Conservation (phyloP, 345 rosid genomes). For the Hirschfeldia incana region DNA sequence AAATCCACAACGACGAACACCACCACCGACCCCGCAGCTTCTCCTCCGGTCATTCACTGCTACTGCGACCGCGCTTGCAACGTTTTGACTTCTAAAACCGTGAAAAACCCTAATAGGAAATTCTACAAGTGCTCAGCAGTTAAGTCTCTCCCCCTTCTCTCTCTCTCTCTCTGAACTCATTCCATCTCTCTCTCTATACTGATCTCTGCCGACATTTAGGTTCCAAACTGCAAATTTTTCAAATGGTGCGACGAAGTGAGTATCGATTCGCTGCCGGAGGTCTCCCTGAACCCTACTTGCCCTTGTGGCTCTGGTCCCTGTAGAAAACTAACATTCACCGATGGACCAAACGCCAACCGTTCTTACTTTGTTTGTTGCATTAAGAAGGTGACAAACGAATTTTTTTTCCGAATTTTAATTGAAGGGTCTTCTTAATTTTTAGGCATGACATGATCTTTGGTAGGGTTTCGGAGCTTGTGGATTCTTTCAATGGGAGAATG, state of each 20-base stretch:
- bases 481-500: neutral
- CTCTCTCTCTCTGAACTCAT: neutral
- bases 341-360: conserved; percentile 19
- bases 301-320: conserved; percentile 18
- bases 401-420: neutral
- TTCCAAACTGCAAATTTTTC: conserved; percentile 12
- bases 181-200: neutral
- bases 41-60: conserved; percentile 6
- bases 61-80: conserved; percentile 1
- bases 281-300: neutral
- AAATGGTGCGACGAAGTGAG: conserved; percentile 25
- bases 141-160: neutral
- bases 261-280: neutral
- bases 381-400: conserved; percentile 1
- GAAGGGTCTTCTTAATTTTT: neutral
- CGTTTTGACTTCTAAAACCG: conserved; percentile 3
- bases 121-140: conserved; percentile 19
- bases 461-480: conserved; percentile 1
- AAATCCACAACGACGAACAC: neutral
- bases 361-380: conserved; percentile 13
- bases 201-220: neutral
- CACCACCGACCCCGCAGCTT: neutral
- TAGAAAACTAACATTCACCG: neutral
- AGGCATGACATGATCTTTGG: neutral
- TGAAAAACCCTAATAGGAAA: conserved; percentile 10